Base-by-base conservation (phyloP, 768 basidiomycete species). In the Boletus rex-veris region DNA sequence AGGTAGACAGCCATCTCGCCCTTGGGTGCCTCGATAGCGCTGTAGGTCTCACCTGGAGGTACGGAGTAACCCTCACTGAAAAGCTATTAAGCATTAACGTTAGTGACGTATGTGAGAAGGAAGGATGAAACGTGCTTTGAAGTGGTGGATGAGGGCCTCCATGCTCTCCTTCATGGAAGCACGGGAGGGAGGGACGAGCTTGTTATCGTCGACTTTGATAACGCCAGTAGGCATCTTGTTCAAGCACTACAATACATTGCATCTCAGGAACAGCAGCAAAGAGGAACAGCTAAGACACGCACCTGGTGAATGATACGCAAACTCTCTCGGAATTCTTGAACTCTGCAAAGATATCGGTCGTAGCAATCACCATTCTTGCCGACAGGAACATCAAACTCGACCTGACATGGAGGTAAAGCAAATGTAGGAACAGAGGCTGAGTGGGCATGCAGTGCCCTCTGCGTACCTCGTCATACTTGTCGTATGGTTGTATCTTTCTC, bases 91-190 rank as follows among this genome's bases (percentile, higher is more conserved):
- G 10, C 4, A 24, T 16, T 42, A 7, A n/a, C 18, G 39, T 67
- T 1, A 60, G 45, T 19, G 37, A 19, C 16, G 10, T 33, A 16
- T 40, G 6, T 18, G 12, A 33, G 9, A 41, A 24, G 14, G 21
- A 36, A 28, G n/a, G 1, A 8, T 3, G 24, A 42, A 14, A 43
- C 48, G 15, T 55, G 82, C 91, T 79, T 99, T 99, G 80, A 99
- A 98, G 77, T 98, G 96, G 70, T 99, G 96, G 62, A 99, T 98
- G 52, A 98, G 80, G 7, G 88, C 84, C 74, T 98, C 95, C 94
- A 98, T 98, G 73, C 86, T 92, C 77, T 99, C 97, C 75, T 99
- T 99, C 97, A 99, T 99, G 52, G 87, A 86, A 1, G 96, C 95
- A 53, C 96, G 86, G 14, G 96, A 94, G 28, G 96, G 96, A 21